phyloP scores from a whole-genome alignment of 225 moss, liverwort and hornwort genomes.

The Polytrichum formosum region DNA sequence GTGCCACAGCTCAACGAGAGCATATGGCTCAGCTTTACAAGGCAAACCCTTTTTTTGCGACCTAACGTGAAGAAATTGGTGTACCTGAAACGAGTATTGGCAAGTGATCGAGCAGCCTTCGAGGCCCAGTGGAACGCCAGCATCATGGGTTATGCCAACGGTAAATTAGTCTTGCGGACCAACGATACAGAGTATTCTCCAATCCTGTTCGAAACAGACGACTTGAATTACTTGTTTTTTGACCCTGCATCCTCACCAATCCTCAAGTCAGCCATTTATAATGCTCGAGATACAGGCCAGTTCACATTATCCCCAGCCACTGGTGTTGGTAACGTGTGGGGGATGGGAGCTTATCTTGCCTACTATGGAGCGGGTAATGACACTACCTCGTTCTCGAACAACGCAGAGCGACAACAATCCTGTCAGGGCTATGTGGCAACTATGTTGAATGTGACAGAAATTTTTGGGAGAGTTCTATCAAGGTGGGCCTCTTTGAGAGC shows the following conservation, averaged over 20 bases:
- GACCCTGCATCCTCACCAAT: conserved; percentile 30
- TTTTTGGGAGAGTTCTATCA: conserved; percentile 32
- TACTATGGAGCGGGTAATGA: conserved; percentile 32
- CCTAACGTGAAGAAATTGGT: conserved; percentile 47
- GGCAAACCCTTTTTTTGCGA: conserved; percentile 34
- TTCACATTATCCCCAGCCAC: conserved; percentile 51
- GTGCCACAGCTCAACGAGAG: conserved; percentile 23
- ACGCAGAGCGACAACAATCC: conserved; percentile 23
- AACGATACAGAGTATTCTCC: conserved; percentile 58
- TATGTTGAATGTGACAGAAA: conserved; percentile 35
- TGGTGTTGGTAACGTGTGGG: conserved; percentile 22
- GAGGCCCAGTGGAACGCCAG: conserved; percentile 35
- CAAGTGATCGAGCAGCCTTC: conserved; percentile 39
- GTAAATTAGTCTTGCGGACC: not conserved
- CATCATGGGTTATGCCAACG: conserved; percentile 12
- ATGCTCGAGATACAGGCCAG: conserved; percentile 32
- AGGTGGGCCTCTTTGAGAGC: conserved; percentile 5
- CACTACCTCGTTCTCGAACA: conserved; percentile 18
- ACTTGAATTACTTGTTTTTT: not conserved
- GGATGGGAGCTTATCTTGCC: conserved; percentile 53
- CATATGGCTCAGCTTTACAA: conserved; percentile 43
- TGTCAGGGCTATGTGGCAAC: conserved; percentile 55
- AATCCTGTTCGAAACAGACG: conserved; percentile 24
- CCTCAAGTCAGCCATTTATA: conserved; percentile 25
- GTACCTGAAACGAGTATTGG: conserved; percentile 43